Percentiles rank a stretch among this genome's conserved stretches.
phyloP scores from a whole-genome alignment of 139 green algal species.

The Nannochloris sp. region DNA sequence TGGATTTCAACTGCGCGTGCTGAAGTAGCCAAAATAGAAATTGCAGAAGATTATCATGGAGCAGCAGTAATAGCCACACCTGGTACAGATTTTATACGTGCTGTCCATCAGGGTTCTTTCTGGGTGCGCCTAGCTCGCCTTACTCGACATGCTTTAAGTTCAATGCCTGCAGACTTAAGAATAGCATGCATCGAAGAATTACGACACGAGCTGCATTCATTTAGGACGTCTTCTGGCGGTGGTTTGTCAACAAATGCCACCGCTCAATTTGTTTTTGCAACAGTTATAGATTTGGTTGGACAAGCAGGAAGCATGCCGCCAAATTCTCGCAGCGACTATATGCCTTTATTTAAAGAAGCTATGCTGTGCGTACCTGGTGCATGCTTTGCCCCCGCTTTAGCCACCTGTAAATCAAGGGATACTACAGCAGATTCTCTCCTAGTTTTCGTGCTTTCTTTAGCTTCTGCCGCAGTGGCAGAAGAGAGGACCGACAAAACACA shows the following conservation, averaged over 20 bases:
- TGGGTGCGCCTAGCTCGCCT: neutral
- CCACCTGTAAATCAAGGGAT: neutral
- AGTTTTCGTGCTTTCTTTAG: conserved; percentile 1
- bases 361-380: neutral
- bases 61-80: neutral
- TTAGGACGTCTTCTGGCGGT: too few species aligned
- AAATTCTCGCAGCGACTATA: conserved; percentile 1
- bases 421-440: neutral
- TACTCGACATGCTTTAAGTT: too few species aligned
- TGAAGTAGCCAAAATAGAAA: neutral
- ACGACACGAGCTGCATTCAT: too few species aligned
- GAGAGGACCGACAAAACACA: neutral
- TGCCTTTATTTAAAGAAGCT: conserved; percentile 4
- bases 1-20: conserved; percentile 1
- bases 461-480: neutral
- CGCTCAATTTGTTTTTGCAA: neutral
- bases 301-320: neutral
- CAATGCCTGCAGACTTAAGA: too few species aligned
- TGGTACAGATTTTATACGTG: neutral
- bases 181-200: too few species aligned
- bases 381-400: neutral
- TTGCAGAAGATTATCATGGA: neutral
- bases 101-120: conserved; percentile 1
- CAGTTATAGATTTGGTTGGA: neutral
- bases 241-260: too few species aligned